phyloP scores from a whole-genome alignment of 2,329 filamentous ascomycete species.

The Pestalotiopsis sp. region DNA sequence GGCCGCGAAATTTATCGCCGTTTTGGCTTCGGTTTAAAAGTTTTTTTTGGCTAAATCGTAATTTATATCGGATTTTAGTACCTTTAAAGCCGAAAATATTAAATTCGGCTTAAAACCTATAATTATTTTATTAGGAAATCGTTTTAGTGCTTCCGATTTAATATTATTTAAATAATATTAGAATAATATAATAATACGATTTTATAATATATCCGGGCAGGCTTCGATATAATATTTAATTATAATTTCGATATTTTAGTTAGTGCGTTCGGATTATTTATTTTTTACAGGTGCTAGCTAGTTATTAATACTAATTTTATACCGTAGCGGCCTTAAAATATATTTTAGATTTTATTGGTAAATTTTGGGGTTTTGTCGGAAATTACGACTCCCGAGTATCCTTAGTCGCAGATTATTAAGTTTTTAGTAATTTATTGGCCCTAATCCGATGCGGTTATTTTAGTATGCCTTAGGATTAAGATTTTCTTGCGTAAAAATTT shows the following conservation, averaged over 20 bases:
- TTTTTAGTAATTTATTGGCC: not conserved
- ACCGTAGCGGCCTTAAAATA: not conserved
- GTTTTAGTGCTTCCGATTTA: not conserved
- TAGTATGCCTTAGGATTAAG: not conserved
- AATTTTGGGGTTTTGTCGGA: not conserved
- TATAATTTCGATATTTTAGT: not conserved
- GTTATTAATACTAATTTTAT: not conserved
- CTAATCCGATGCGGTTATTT: not conserved
- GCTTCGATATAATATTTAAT: not conserved
- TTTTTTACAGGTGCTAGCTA: not conserved
- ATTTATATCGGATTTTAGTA: not conserved
- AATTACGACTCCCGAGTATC: not conserved
- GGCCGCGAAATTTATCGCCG: not conserved
- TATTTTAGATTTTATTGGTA: not conserved
- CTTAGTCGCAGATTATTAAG: not conserved
- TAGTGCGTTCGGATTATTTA: not conserved
- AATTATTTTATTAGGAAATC: not conserved
- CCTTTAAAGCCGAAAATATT: not conserved
- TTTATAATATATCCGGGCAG: not conserved
- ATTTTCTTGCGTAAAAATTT: not conserved
- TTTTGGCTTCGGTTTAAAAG: not conserved
- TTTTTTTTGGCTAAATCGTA: not conserved
- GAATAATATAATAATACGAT: not conserved
- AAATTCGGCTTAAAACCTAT: not conserved
- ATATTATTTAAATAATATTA: conserved; percentile 4